Base-by-base conservation (phyloP, 108 stramenopile species). In the Mediolabrus comicus region DNA sequence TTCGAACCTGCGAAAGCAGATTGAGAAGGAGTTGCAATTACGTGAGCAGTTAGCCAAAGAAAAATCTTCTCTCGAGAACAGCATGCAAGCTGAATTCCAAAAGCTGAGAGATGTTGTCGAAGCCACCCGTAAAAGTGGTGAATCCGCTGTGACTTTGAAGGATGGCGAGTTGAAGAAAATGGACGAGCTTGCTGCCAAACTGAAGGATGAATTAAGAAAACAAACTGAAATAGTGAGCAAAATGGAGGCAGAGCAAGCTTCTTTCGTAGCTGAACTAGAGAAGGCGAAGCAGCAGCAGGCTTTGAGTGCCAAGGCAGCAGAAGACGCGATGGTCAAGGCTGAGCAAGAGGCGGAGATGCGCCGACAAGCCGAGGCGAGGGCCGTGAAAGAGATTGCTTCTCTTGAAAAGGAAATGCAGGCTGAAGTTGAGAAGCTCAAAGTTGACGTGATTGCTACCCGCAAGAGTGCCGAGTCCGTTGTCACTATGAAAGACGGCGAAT, bases 41-140 rank as follows among this genome's bases (percentile, higher is more conserved):
- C 33, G 53, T 36, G 58, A 57, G 68, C 68, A 69, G 53, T 34
- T 76, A 14, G 25, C 54, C 17, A 69, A 76, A 55, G 66, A 67
- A 38, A 67, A 67, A 35, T 52, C 66, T 41, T 55, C 66, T 29
- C 16, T 67, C 17, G 66, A 67, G 36, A 14, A 29, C 11, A 32
- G 33, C 38, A 67, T 67, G 66, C 11, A 32, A 31, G 57, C 46
- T 14, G 34, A 69, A 25, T 28, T 69, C 1, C 56, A 59, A 56
- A 22, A 59, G 68, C 35, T 59, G n/a, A 24, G 22, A 29, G 41
- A 49, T 59, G 57, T 46, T 35, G 16, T 59, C 6, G 25, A 35
- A 29, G 25, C 43, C 19, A 64, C 39, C 49, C 63, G 41, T 10
- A 3, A 36, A 22, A 43, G 28, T 33, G 63, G 43, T 27, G 49